phyloP scores from a whole-genome alignment of 352 stramenopile species.

The Phytophthora melonis region DNA sequence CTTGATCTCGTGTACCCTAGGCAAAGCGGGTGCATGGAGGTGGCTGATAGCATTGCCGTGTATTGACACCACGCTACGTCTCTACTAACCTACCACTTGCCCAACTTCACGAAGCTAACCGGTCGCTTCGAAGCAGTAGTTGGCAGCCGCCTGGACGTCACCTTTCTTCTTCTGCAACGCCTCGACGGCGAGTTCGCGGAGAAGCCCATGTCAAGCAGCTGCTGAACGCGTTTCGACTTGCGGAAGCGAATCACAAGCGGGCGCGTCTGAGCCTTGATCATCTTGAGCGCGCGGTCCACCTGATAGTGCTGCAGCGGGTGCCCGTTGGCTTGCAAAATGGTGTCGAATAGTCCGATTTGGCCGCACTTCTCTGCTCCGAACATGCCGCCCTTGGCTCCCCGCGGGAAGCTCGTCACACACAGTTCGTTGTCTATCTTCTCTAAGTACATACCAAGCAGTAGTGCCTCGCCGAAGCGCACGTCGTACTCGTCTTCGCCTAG shows the following conservation, averaged over 20 bases:
- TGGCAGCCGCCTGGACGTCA: conserved; percentile 71
- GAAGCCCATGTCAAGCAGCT: conserved; percentile 86
- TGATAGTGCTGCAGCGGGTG: conserved; percentile 86
- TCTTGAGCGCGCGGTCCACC: conserved; percentile 83
- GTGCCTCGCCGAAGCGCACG: conserved; percentile 74
- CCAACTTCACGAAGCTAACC: conserved; percentile 8
- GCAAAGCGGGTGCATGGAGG: too few species aligned
- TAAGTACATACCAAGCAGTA: conserved; percentile 85
- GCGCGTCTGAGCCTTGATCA: conserved; percentile 84
- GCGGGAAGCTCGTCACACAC: conserved; percentile 83
- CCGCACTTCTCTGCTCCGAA: conserved; percentile 85
- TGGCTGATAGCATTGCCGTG: not conserved
- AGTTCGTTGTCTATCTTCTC: conserved; percentile 79
- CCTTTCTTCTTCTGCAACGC: conserved; percentile 62
- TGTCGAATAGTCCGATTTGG: conserved; percentile 77
- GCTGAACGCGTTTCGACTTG: conserved; percentile 66
- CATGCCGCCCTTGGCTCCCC: conserved; percentile 63
- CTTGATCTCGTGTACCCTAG: not conserved
- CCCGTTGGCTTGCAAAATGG: conserved; percentile 80
- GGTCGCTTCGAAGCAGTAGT: conserved; percentile 69
- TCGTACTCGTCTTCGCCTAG: conserved; percentile 75
- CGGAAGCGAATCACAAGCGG: conserved; percentile 84
- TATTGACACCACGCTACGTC: conserved; percentile 9
- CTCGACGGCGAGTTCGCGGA: conserved; percentile 54
- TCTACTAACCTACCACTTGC: conserved; percentile 18